Conservation (phyloP, 2,329 filamentous ascomycete genomes). For the Claviceps pazoutovae region DNA sequence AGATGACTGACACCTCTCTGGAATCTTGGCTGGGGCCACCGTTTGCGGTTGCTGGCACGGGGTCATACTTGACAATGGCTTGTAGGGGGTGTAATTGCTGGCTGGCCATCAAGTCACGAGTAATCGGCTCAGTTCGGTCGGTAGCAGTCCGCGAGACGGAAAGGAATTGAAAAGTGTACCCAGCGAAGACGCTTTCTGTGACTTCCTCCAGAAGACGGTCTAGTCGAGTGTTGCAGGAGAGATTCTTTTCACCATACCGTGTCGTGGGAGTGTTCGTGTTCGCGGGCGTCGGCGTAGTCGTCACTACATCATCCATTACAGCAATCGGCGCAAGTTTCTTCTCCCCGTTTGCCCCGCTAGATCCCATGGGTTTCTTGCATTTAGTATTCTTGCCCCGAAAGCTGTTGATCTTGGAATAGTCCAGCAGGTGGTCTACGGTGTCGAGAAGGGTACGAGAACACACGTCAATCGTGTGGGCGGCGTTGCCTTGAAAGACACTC, state of each 20-base stretch:
- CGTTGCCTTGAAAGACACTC: constrained; percentile 29
- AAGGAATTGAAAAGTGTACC: constrained; percentile 24
- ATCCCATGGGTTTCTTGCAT: constrained; percentile 1
- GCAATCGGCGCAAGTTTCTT: neutral
- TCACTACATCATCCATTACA: neutral
- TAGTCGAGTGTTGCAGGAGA: constrained; percentile 17
- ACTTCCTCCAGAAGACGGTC: constrained; percentile 31
- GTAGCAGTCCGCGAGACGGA: constrained; percentile 11
- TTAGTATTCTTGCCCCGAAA: constrained; percentile 7
- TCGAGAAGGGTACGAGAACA: constrained; percentile 38
- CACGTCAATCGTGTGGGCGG: constrained; percentile 34
- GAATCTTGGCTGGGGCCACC: constrained; percentile 4
- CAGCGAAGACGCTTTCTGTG: constrained; percentile 31
- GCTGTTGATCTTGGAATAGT: constrained; percentile 41
- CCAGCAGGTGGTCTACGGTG: constrained; percentile 38
- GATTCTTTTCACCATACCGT: constrained; percentile 7
- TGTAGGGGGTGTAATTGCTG: constrained; percentile 24
- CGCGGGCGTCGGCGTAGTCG: neutral
- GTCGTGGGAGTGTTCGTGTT: neutral
- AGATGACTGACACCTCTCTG: constrained; percentile 16
- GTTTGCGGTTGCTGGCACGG: neutral
- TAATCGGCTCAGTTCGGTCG: constrained; percentile 3
- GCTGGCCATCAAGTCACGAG: constrained; percentile 8
- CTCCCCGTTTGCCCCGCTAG: no score
- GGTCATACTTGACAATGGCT: constrained; percentile 18